Conservation (phyloP, 192 early-diverging fungal genomes). For the Chytriomyces sp. region DNA sequence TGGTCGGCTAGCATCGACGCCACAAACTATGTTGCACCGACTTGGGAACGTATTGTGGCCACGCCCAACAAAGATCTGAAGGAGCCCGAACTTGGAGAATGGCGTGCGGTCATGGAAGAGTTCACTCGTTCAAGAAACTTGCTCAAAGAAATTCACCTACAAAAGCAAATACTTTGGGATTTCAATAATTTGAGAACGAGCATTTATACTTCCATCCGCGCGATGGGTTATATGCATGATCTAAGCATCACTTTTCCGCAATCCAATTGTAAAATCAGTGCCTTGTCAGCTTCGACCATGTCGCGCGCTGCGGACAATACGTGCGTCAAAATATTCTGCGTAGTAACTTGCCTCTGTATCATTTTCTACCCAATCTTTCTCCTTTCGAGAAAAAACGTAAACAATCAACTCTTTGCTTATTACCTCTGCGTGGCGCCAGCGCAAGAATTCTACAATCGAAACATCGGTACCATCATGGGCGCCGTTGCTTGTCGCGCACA, state of each 20-base stretch:
- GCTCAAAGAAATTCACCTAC: conserved; percentile 45
- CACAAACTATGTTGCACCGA: conserved; percentile 29
- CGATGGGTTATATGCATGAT: conserved; percentile 36
- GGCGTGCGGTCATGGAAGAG: conserved; percentile 18
- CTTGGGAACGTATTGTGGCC: conserved; percentile 34
- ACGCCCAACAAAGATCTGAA: conserved; percentile 31
- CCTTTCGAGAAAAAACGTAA: conserved; percentile 6
- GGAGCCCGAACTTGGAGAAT: not conserved
- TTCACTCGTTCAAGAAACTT: conserved; percentile 24
- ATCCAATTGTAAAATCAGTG: conserved; percentile 33
- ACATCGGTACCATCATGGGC: conserved; percentile 4
- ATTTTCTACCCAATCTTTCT: conserved; percentile 39
- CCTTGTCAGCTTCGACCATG: conserved; percentile 31
- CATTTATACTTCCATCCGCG: conserved; percentile 33
- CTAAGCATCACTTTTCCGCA: conserved; percentile 39
- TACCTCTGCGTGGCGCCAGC: conserved; percentile 2
- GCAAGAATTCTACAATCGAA: conserved; percentile 10
- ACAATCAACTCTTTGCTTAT: conserved; percentile 16
- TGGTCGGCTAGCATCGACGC: conserved; percentile 37
- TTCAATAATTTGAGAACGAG: conserved; percentile 32
- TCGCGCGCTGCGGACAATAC: conserved; percentile 27
- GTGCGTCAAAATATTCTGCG: conserved; percentile 32
- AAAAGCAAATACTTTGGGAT: conserved; percentile 51
- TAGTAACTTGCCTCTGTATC: conserved; percentile 55
- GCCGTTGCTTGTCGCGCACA: not conserved